Evolutionary conservation across 148 eudicot genomes (phyloP).

Genomic region (Cornus controversa): DNA sequence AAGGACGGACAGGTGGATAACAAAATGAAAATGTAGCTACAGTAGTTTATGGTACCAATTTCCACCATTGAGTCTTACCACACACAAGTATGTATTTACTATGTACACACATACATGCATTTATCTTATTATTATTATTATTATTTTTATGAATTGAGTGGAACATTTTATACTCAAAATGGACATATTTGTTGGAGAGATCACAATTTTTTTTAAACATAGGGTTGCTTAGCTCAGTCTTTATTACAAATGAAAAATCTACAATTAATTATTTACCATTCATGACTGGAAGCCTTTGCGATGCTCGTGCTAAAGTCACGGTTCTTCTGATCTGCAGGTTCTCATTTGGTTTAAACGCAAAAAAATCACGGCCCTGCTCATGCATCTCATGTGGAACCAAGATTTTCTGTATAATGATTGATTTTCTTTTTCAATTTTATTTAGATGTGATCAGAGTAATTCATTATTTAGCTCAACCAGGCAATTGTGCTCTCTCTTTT

Average conservation of each 20-base stretch:
- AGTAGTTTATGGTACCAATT: not conserved
- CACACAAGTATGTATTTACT: no score
- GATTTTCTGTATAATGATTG: not conserved
- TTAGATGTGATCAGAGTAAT: conserved; percentile 14
- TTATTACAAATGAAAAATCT: not conserved
- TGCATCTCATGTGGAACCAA: not conserved
- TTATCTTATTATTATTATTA: not conserved
- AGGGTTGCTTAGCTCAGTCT: not conserved
- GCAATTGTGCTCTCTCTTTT: conserved; percentile 48
- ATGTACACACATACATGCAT: not conserved
- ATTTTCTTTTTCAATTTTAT: not conserved
- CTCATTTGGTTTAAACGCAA: conserved; percentile 4
- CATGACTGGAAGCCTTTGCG: not conserved
- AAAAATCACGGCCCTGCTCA: conserved; percentile 5
- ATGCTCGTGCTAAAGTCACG: not conserved
- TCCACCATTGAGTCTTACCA: not conserved
- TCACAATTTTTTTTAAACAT: not conserved
- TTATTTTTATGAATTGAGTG: not conserved
- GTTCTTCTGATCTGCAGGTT: conserved; percentile 13
- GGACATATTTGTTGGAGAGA: not conserved
- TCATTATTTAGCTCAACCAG: conserved; percentile 29
- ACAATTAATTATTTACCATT: not conserved
- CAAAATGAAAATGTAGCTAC: not conserved
- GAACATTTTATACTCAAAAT: not conserved
- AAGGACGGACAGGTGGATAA: not conserved